Evolutionary conservation across 257 asterid species (phyloP), one percentile per base, ranked within the genome.

Genomic region (Rauvolfia tetraphylla): DNA sequence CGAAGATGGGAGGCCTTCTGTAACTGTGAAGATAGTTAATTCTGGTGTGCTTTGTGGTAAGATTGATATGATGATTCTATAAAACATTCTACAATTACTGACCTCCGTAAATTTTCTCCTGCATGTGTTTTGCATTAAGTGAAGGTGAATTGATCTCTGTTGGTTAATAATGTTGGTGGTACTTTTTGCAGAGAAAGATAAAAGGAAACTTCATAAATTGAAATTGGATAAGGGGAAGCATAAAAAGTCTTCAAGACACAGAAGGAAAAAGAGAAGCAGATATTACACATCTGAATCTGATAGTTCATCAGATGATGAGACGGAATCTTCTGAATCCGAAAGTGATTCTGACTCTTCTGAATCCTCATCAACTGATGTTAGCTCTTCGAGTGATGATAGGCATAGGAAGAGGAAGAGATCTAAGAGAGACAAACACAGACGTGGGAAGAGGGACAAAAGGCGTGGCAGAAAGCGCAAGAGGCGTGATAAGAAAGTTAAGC

Each of bases 321-420:
- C 76, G 2, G 97, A 95, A 66, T 86, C 97, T 79, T 91, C 97
- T 63, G 97, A 91, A 68, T 89, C 96, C n/a, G 97, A 95, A 51
- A 85, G 86, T 74, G 98, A 90, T 69, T 89, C 95, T 31, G 97
- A 94, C 74, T 82, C 95, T 0, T 56, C 80, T 68, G 81, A 74
- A 58, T 86, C 96, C 75, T 91, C 98, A 75, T 89, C 89, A 71
- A 90, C 97, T 81, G 96, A 87, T 59, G 68, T 87, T 76, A 93
- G 99, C 87, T 89, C 91, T 49, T 89, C 99, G 71, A 89, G 92
- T 84, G 93, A 91, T 71, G 95, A 83, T 70, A 91, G 83, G 82
- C 95, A 90, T 63, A 89, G 87, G 89, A 95, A 91, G 81, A 85
- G 97, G 81, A 95, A 88, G 89, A 90, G 97, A 86, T 91, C 92